Conservation (phyloP, 2,329 filamentous ascomycete species). For the Albifimbria verrucaria region DNA sequence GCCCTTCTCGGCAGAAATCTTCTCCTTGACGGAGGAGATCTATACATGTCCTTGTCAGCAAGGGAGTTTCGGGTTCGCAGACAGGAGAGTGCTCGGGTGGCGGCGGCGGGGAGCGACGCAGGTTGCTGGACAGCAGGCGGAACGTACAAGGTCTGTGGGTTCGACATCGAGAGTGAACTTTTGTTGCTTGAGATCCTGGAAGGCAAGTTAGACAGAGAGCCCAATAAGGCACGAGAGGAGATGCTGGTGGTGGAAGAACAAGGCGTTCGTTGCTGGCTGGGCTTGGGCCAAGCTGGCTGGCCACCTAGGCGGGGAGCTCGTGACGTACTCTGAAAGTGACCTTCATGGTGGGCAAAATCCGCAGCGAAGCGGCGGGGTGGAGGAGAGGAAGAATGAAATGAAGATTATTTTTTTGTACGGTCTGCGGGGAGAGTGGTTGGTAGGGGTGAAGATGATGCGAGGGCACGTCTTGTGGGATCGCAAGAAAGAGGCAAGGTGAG, state of each 20-base stretch:
- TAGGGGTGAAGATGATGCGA: constrained; percentile 11
- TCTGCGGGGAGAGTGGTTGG: constrained; percentile 9
- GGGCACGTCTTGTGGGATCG: too few species aligned
- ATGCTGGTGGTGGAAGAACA: too few species aligned
- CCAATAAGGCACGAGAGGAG: constrained; percentile 1
- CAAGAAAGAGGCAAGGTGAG: too few species aligned
- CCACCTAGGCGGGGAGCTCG: constrained; percentile 4
- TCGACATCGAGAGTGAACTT: constrained; percentile 97
- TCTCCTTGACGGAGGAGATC: constrained; percentile 89
- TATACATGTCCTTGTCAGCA: constrained; percentile 29
- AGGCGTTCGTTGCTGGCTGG: too few species aligned
- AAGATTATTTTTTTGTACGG: too few species aligned
- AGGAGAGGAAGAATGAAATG: constrained; percentile 6
- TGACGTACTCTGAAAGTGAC: constrained; percentile 61
- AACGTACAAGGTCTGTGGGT: constrained; percentile 81
- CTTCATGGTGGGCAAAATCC: constrained; percentile 56
- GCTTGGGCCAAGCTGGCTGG: too few species aligned
- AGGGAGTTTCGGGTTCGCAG: background rate
- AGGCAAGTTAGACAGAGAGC: background rate
- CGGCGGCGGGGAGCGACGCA: constrained; percentile 13
- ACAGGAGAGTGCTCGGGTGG: constrained; percentile 8
- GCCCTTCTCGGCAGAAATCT: constrained; percentile 87
- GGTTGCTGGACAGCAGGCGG: constrained; percentile 12
- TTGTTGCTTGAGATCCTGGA: constrained; percentile 93
- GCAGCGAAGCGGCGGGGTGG: constrained; percentile 4